These are phyloP conservation scores for Aeschynomene evenia DNA, from an alignment of 306 rosid species.

Conservation along the genomic window DNA sequence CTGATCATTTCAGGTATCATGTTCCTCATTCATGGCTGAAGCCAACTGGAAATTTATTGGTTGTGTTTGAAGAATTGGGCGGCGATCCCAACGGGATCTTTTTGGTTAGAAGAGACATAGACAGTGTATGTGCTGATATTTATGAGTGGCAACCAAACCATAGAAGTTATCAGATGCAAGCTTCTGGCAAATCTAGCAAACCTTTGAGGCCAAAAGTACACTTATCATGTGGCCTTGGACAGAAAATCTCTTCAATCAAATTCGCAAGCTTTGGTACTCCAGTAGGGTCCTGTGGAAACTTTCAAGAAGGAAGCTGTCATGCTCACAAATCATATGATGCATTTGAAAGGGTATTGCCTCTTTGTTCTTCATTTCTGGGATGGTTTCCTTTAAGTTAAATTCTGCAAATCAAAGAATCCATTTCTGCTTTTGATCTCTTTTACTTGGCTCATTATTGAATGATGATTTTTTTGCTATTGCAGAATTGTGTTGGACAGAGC, in stretches of 20 bases:
- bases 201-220: conserved; percentile 89
- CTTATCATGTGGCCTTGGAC: conserved; percentile 76
- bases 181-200: conserved; percentile 64
- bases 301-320: conserved; percentile 83
- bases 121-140: conserved; percentile 82
- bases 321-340: conserved; percentile 88
- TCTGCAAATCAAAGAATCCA: not conserved
- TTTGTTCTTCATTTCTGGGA: not conserved
- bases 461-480: conserved; percentile 40
- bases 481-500: conserved; percentile 85
- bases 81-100: conserved; percentile 86
- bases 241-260: conserved; percentile 82
- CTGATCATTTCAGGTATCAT: conserved; percentile 76
- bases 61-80: conserved; percentile 88
- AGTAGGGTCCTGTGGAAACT: conserved; percentile 83
- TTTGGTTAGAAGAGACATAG: conserved; percentile 82
- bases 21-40: conserved; percentile 94
- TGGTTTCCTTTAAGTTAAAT: not conserved
- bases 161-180: conserved; percentile 67
- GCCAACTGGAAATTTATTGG: conserved; percentile 85
- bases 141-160: conserved; percentile 96
- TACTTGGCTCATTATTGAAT: conserved; percentile 4
- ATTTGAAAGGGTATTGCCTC: conserved; percentile 62
- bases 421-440: not conserved
- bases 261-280: conserved; percentile 97